Base-by-base conservation (phyloP, 495 filamentous ascomycete genomes). In the Penicillium crystallinum region DNA sequence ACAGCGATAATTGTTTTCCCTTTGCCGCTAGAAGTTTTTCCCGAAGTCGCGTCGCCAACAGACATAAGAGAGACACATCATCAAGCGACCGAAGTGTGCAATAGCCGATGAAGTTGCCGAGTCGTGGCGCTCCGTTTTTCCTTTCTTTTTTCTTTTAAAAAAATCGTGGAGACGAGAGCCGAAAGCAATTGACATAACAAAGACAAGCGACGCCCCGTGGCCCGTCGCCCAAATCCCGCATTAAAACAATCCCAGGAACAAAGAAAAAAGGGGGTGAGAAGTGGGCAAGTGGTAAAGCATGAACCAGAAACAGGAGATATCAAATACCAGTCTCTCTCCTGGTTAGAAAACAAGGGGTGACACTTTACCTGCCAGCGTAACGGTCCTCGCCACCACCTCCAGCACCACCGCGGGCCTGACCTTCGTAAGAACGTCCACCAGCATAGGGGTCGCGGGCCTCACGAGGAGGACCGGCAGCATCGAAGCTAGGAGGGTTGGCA, bases 401-500 rank as follows among this genome's bases (percentile, higher is more conserved):
- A 14, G 30, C n/a, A 22, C 46, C 38, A 34, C 48, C 42, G 48
- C 48, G 48, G 31, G 48, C 48, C 8, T 50, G 74, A 42, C 64
- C 59, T 45, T 81, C 79, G 60, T 81, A 79, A 59, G 79, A 77
- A 55, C 76, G 68, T 30, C 48, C 48, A 59, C 56, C 47, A 27
- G 77, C 72, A 59, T 84, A 85, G 46, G 77, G 68, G 48, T 84
- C 85, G 53, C 86, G 82, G 54, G 71, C 68, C 31, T 85, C 84
- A 56, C 75, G 75, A 54, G 83, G 82, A 64, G 82, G 73, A 17
- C 41, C 50, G 57, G 76, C 81, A 49, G 79, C 59, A 36, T 84
- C 84, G 52, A 66, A 73, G 54, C 65, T 66, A 53, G 57, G 41
- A 58, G 66, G 56, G 58, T 68, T 68, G 51, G 66, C 69, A 57